These are phyloP conservation scores for Schizophyllum commune DNA, from an alignment of 1,284 basidiomycete species.

Conservation along the genomic window DNA sequence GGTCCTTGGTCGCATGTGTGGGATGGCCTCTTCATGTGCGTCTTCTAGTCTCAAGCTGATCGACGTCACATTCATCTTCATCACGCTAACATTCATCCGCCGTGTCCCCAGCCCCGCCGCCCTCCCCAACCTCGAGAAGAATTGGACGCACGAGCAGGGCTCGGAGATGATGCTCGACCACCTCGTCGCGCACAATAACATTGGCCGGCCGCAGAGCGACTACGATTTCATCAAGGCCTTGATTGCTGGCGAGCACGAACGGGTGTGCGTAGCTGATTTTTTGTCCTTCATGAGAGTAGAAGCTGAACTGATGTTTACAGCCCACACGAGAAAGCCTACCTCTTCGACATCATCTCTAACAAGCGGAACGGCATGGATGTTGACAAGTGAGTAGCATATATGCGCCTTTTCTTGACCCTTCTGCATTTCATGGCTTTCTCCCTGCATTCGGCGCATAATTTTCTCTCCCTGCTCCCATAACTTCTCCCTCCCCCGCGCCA, in stretches of 20 bases:
- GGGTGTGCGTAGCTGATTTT: slow-evolving; percentile 13
- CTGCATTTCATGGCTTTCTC: no score
- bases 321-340: slow-evolving; percentile 37
- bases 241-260: slow-evolving; percentile 53
- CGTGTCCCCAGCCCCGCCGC: slow-evolving; percentile 9
- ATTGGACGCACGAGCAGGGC: slow-evolving; percentile 64
- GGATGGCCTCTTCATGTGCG: slow-evolving; percentile 51
- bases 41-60: not conserved
- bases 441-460: no score
- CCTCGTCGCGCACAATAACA: slow-evolving; percentile 41
- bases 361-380: slow-evolving; percentile 73
- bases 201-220: slow-evolving; percentile 31
- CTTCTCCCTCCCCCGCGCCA: no score
- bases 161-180: slow-evolving; percentile 70
- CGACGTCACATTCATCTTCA: not conserved
- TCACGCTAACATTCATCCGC: not conserved
- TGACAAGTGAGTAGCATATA: slow-evolving; percentile 50
- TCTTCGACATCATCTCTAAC: slow-evolving; percentile 74
- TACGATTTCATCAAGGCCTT: slow-evolving; percentile 59
- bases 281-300: not conserved
- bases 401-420: no score
- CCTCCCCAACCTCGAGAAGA: slow-evolving; percentile 28
- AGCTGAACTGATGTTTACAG: not conserved
- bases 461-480: no score
- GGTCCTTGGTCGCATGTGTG: slow-evolving; percentile 73